Percentiles rank a stretch among this genome's conserved stretches.
Conservation (phyloP, 2,329 filamentous ascomycete species). For the Xylogone sp. region DNA sequence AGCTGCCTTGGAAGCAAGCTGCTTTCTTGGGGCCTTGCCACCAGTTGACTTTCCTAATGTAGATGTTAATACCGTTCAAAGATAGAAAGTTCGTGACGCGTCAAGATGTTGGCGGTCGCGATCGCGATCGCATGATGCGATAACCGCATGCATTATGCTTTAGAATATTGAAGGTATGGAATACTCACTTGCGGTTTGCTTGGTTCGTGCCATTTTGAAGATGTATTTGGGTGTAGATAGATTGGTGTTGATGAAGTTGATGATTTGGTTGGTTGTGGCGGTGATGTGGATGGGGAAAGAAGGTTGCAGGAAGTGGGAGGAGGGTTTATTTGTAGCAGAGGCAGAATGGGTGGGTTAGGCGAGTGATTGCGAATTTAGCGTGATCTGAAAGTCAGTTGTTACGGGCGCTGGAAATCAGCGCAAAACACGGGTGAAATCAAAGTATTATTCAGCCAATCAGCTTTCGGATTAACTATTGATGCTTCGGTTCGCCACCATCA, state of each 20-base stretch:
- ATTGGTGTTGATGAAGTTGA: constrained; percentile 11
- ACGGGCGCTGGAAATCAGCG: constrained; percentile 5
- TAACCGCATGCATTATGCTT: constrained; percentile 3
- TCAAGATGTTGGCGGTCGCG: constrained; percentile 23
- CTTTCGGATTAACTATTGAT: constrained; percentile 9
- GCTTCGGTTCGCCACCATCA: background rate
- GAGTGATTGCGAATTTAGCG: constrained; percentile 20
- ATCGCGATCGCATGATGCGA: constrained; percentile 14
- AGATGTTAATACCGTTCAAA: constrained; percentile 21
- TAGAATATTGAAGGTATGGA: constrained; percentile 12
- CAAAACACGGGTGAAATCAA: constrained; percentile 4
- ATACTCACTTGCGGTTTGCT: constrained; percentile 55
- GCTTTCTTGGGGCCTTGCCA: constrained; percentile 84
- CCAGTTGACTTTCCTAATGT: constrained; percentile 69
- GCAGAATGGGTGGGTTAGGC: constrained; percentile 11
- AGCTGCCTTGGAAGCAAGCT: constrained; percentile 96
- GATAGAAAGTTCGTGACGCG: constrained; percentile 22
- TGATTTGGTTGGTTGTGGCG: constrained; percentile 17
- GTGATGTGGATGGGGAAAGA: constrained; percentile 24
- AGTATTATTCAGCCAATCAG: constrained; percentile 11
- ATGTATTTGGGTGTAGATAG: constrained; percentile 13
- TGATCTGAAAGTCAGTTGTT: constrained; percentile 4
- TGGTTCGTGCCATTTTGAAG: constrained; percentile 34
- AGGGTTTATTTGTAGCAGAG: constrained; percentile 26
- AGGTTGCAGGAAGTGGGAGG: constrained; percentile 23